Evolutionary conservation across 23 red algal species (phyloP).

Genomic region (Cyanidium caldarium): DNA sequence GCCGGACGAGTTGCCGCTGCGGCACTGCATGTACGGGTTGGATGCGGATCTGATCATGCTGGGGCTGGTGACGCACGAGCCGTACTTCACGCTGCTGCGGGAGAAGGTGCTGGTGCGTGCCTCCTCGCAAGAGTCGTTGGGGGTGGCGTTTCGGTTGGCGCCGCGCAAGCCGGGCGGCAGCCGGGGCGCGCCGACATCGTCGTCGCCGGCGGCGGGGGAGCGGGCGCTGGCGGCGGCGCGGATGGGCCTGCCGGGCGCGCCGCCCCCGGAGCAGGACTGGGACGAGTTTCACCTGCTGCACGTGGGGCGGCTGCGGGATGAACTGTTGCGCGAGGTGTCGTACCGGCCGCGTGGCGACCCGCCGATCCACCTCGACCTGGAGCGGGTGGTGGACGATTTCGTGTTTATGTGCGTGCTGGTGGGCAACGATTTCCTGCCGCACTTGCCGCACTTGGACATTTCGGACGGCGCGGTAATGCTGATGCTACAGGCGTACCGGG

Average conservation of each 20-base stretch:
- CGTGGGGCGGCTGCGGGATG: slow-evolving; percentile 66
- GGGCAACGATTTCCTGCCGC: slow-evolving; percentile 96
- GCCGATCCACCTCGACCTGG: slow-evolving; percentile 27
- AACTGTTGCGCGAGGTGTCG: slow-evolving; percentile 36
- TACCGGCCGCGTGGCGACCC: not conserved
- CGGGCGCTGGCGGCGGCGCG: not conserved
- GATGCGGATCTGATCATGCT: slow-evolving; percentile 99
- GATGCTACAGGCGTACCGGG: slow-evolving; percentile 86
- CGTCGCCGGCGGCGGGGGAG: slow-evolving; percentile 1
- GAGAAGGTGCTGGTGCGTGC: slow-evolving; percentile 50
- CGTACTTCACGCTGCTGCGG: slow-evolving; percentile 74
- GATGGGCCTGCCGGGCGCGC: not conserved
- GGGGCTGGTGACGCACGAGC: slow-evolving; percentile 89
- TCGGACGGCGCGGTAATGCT: slow-evolving; percentile 71
- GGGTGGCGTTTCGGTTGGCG: not conserved
- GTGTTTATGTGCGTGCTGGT: slow-evolving; percentile 88
- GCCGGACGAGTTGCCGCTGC: slow-evolving; percentile 9
- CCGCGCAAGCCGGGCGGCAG: not conserved
- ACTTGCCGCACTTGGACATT: slow-evolving; percentile 80
- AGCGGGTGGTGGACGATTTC: slow-evolving; percentile 82
- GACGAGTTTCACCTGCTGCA: slow-evolving; percentile 84
- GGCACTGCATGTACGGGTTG: slow-evolving; percentile 89
- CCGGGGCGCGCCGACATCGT: not conserved
- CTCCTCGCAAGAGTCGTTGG: slow-evolving; percentile 27
- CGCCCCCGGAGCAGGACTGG: slow-evolving; percentile 5